Evolutionary conservation across 208 protist species (phyloP), one percentile per base, ranked within the genome.

Genomic region (Wallacemonas sp.): DNA sequence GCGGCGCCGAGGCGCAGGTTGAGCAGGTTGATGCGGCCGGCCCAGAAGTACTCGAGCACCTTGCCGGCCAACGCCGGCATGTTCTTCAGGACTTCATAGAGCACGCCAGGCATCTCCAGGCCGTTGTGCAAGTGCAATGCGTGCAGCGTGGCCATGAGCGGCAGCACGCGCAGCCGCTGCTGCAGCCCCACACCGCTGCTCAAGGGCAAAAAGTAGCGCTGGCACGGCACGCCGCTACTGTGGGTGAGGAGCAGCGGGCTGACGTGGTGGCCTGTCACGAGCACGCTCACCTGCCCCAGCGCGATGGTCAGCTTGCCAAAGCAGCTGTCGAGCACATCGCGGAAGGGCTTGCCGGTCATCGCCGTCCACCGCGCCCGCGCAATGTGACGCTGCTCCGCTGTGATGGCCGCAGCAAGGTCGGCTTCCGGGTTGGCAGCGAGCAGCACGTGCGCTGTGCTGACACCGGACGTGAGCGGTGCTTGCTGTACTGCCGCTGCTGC

Each of bases 71-170:
- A 74, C 27, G 81, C 88, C 11, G 88, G 88, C 34, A 70, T 69
- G 68, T 90, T 92, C 72, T 94, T 94, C 12, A 92, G 49, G 21
- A 88, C 79, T 46, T 94, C 88, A 62, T 92, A 94, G 61, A 92
- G 73, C 54, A 92, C 61, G 11, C 88, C 88, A 2, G 88, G 81
- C 67, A 94, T 78, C 69, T 90, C 83, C 0, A 94, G 70, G 23
- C 75, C 63, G 27, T 78, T 71, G 24, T 72, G 74, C 21, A 86
- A 70, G 69, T 94, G 88, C 46, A 92, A 33, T 6, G 88, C 88
- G 57, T 94, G 74, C 44, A 94, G 70, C 11, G 75, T 78, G 29
- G 85, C 60, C 8, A 94, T 60, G 32, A 92, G 71, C 23, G 88
- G 88, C 57, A 94, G 64, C 34, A 94, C 88, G 34, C 88, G 88